Base-by-base conservation (phyloP, 805 yeast species). In the Henningerozyma blattae region DNA sequence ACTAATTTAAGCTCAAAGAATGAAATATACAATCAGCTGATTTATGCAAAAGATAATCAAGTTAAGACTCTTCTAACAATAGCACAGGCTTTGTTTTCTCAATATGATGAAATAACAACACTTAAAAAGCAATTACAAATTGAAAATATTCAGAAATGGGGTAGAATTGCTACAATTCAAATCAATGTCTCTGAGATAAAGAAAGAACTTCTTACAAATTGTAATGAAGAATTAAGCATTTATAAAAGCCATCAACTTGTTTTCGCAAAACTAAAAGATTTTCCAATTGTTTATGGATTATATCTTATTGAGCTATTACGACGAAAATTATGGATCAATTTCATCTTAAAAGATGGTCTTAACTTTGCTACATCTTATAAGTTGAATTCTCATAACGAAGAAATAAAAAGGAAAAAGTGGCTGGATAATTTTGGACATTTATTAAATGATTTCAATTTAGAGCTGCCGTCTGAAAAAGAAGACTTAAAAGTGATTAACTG, bases 241-340 rank as follows among this genome's bases (percentile, higher is more conserved):
- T 47, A 49, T 20, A 54, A 54, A 35, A 34, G 38, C 8, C 37
- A 34, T 9, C 51, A 51, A 34, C 31, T 47, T 9, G 37, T 41
- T 14, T 45, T 50, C 18, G 54, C 67, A 3, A 53, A 53, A 22
- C 72, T 78, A 1, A 63, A 72, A 12, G 91, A 82, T 49, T 48
- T 82, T 18, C 94, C 94, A 0, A 49, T 80, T 10, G 54, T 80
- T 1, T 78, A 80, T 50, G 91, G 91, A 1, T 59, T 78, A n/a
- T 68, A 73, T 52, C 40, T 78, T 3, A 65, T 80, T 31, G 87
- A 81, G 42, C 64, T 60, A 30, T 58, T 77, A 33, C 61, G 84
- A 33, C 70, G 79, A 43, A 57, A 60, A 31, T 71, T 70, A 42
- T 77, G 85, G 81, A 26, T 35, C 17, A 20, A 37, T 12, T 44